Evolutionary conservation across 345 rosid species (phyloP).

Genomic region (Citrus glauca): DNA sequence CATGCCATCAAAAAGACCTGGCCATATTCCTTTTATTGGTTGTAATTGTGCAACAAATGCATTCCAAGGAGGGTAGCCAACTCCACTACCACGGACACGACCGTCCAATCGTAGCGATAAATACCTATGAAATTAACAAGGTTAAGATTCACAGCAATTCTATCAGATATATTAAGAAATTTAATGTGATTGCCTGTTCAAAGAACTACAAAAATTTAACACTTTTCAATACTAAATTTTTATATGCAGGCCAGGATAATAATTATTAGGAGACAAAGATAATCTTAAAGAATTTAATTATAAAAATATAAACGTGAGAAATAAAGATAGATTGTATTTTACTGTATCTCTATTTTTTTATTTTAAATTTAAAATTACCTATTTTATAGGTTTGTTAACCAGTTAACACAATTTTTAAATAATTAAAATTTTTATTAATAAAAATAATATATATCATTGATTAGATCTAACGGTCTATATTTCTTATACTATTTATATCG

Average conservation of each 20-base stretch:
- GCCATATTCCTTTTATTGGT: conserved; percentile 83
- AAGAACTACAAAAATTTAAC: not conserved
- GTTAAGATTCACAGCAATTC: not conserved
- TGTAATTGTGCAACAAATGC: conserved; percentile 90
- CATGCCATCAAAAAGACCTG: conserved; percentile 93
- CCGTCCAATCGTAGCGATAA: conserved; percentile 87
- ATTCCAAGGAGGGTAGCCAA: conserved; percentile 98
- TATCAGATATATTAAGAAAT: not conserved
- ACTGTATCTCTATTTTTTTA: too few species aligned
- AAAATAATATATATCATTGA: too few species aligned
- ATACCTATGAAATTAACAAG: conserved; percentile 48
- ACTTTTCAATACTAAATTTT: not conserved
- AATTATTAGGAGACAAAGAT: too few species aligned
- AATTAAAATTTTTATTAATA: too few species aligned
- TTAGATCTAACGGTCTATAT: too few species aligned
- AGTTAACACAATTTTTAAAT: too few species aligned
- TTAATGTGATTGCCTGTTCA: not conserved
- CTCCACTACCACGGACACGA: conserved; percentile 91
- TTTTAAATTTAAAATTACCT: too few species aligned
- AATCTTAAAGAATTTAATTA: too few species aligned
- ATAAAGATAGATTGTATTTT: too few species aligned
- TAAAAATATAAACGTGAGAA: too few species aligned
- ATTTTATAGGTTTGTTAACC: too few species aligned
- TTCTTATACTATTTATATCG: too few species aligned
- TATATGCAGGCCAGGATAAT: not conserved